Evolutionary conservation across 306 rosid genomes (phyloP).

Genomic region (Lupinus albus): DNA sequence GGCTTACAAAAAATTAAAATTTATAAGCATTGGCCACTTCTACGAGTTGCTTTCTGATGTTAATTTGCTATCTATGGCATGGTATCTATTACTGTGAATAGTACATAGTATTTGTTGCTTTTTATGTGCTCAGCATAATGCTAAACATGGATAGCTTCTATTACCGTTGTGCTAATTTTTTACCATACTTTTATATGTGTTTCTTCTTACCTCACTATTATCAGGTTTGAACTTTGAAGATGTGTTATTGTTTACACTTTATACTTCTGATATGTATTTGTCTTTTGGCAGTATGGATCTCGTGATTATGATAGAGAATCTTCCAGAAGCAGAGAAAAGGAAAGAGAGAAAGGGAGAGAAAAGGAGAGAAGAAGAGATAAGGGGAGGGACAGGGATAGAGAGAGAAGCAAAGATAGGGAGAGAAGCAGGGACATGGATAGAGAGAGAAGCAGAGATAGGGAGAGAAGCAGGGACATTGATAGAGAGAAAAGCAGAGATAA

Average conservation of each 20-base stretch:
- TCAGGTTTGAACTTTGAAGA: constrained; percentile 21
- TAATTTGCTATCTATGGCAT: neutral
- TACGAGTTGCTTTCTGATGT: neutral
- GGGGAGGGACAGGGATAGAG: constrained; percentile 41
- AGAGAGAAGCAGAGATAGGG: constrained; percentile 54
- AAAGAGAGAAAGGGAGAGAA: constrained; percentile 54
- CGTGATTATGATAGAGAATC: constrained; percentile 84
- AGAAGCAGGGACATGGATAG: constrained; percentile 43
- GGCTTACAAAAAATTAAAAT: neutral
- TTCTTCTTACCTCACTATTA: neutral
- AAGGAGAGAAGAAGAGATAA: constrained; percentile 35
- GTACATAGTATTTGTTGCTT: constrained; percentile 6
- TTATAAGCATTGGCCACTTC: neutral
- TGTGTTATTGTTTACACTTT: neutral
- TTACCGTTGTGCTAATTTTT: neutral
- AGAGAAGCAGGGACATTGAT: constrained; percentile 46
- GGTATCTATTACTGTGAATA: neutral
- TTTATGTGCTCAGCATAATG: neutral
- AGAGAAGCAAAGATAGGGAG: constrained; percentile 43
- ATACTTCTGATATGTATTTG: constrained; percentile 3
- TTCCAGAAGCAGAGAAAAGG: constrained; percentile 91
- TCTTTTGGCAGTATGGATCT: constrained; percentile 64
- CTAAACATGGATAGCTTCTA: neutral
- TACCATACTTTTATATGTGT: neutral
- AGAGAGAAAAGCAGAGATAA: constrained; percentile 45